phyloP scores from a whole-genome alignment of 306 rosid species.

The Mimosa bimucronata region DNA sequence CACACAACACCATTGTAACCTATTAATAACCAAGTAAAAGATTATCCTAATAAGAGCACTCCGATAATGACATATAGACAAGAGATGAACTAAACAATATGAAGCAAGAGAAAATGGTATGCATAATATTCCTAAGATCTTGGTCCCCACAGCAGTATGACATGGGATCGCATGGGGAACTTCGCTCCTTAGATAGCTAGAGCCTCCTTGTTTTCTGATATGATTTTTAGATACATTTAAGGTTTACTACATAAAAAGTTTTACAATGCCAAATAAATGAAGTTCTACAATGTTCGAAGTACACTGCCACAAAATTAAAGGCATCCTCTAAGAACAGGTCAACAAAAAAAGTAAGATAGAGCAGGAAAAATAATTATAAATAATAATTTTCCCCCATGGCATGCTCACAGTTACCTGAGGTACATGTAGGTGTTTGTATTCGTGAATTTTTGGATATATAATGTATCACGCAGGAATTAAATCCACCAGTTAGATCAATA shows the following conservation, averaged over 20 bases:
- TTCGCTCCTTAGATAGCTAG: not conserved
- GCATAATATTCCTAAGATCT: not conserved
- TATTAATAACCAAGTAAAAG: not conserved
- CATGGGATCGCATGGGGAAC: not conserved
- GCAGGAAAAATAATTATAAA: not conserved
- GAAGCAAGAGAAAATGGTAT: not conserved
- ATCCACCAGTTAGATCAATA: not conserved
- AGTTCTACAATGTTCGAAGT: not conserved
- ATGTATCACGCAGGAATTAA: not conserved
- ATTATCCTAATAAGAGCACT: not conserved
- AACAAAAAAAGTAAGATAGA: not conserved
- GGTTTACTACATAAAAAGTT: not conserved
- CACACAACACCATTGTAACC: not conserved
- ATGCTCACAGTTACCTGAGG: not conserved
- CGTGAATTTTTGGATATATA: not conserved
- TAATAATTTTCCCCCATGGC: not conserved
- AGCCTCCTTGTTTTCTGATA: not conserved
- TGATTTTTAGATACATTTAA: not conserved
- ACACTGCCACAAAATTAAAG: not conserved
- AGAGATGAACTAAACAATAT: not conserved
- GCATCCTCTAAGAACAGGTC: not conserved
- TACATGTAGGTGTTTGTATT: not conserved
- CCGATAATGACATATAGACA: not conserved
- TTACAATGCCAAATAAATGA: slow-evolving; percentile 3
- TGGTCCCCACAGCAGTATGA: not conserved